Percentiles rank a stretch among this genome's conserved stretches.
phyloP scores from a whole-genome alignment of 2,329 filamentous ascomycete species.

The Orbilia quercus region DNA sequence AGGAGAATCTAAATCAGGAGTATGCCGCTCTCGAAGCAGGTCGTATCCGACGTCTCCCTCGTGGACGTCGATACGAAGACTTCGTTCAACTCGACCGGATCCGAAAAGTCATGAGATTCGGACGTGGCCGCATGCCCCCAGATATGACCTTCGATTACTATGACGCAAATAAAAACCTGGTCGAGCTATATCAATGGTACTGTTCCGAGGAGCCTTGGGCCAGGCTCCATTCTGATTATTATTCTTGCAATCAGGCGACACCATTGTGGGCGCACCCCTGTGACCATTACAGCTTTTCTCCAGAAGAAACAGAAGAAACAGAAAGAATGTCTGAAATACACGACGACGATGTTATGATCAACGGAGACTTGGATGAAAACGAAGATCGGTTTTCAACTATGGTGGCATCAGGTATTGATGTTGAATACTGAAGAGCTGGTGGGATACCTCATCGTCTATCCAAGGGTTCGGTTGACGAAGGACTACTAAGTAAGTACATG shows the following conservation, averaged over 20 bases:
- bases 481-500: no score
- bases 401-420: neutral
- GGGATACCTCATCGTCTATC: no score
- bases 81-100: neutral
- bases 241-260: neutral
- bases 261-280: neutral
- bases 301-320: neutral
- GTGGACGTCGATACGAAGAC: neutral
- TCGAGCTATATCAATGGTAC: neutral
- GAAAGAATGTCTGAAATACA: neutral
- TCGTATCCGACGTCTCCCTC: no score
- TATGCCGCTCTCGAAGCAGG: neutral
- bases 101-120: neutral
- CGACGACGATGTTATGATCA: neutral
- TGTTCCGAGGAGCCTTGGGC: neutral
- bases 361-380: neutral
- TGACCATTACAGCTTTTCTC: neutral
- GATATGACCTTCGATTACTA: neutral
- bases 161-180: neutral
- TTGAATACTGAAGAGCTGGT: no score
- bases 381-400: neutral
- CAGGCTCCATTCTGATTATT: neutral
- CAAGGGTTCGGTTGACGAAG: no score
- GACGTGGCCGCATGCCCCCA: neutral
- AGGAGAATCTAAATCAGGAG: constrained; percentile 4